Evolutionary conservation across 2,329 filamentous ascomycete genomes (phyloP).

Genomic region (Diplocarpon rosae): DNA sequence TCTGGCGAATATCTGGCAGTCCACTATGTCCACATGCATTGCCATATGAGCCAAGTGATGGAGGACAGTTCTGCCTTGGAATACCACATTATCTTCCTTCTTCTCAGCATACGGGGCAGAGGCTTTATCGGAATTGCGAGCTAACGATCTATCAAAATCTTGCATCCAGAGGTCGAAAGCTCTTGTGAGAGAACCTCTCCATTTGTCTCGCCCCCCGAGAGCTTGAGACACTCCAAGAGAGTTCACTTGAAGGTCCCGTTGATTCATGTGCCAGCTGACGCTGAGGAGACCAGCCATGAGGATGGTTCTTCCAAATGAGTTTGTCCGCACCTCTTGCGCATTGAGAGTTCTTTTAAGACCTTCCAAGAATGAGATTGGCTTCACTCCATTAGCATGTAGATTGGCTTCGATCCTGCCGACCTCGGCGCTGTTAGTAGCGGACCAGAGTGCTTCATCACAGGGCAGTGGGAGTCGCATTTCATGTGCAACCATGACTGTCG

Average conservation of each 20-base stretch:
- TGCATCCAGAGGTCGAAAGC: constrained; percentile 92
- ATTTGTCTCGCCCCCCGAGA: constrained; percentile 80
- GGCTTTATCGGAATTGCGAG: constrained; percentile 41
- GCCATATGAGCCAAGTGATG: constrained; percentile 96
- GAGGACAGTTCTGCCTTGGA: constrained; percentile 78
- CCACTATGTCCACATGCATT: constrained; percentile 95
- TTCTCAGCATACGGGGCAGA: constrained; percentile 47
- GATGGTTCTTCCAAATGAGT: constrained; percentile 85
- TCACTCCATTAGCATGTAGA: constrained; percentile 69
- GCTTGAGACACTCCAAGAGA: constrained; percentile 70
- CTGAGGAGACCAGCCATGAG: constrained; percentile 90
- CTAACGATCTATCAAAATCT: constrained; percentile 74
- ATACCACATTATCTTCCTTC: constrained; percentile 58
- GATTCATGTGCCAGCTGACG: constrained; percentile 96
- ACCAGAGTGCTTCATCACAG: constrained; percentile 89
- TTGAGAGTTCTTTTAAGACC: constrained; percentile 83
- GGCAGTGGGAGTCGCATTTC: constrained; percentile 86
- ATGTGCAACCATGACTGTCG: constrained; percentile 92
- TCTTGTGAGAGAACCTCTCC: constrained; percentile 72
- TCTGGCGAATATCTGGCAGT: constrained; percentile 90
- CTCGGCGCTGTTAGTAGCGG: constrained; percentile 76
- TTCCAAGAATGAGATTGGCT: constrained; percentile 79
- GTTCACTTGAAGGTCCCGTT: constrained; percentile 84
- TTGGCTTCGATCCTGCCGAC: constrained; percentile 75
- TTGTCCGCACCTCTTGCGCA: constrained; percentile 76